Base-by-base conservation (phyloP, 257 asterid species). In the Solanum sejunctum region DNA sequence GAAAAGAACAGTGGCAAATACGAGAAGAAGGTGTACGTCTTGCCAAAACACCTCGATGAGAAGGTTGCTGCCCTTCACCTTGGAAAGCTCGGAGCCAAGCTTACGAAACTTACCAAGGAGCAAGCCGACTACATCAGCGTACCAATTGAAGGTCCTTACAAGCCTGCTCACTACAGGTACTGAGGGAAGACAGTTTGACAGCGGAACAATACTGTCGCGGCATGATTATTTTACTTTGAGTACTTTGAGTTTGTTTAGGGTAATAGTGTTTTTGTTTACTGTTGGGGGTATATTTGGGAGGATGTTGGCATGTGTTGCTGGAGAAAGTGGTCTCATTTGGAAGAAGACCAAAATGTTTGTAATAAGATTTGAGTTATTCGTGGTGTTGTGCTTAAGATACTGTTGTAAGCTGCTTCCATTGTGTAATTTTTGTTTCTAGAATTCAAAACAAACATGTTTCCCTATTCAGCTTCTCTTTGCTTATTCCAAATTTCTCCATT, bases 11-110 rank as follows among this genome's bases (percentile, higher is more conserved):
- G 86, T 0, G 93, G 92, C 1, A 92, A 92, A 83, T 92, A 92
- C 4, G 92, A 90, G 91, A 92, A 91, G 92, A 88, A 92, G 84
- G 93, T 92, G 7, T 91, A 91, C 6, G 91, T 92, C 11, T 84
- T 92, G 91, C 95, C 95, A 15, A 92, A 90, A 85, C 92, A 92
- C 83, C 92, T 92, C 8, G 93, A 90, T 55, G 94, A 92, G 92
- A 92, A 92, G 86, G 94, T 92, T 82, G 94, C 93, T 6, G 90
- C 94, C 9, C 94, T 92, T 63, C 94, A 92, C 28, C 92, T 92
- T 5, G 93, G 92, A 16, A 90, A 92, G 89, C 92, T 90, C 41
- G 95, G 95, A 39, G 93, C 93, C n/a, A 90, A 69, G 87, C 91
- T 92, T 18, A 92, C 95, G 8, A 91, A 91, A 87, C 95, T 92